Conservation (phyloP, 306 rosid species). For the Cucumis hystrix region DNA sequence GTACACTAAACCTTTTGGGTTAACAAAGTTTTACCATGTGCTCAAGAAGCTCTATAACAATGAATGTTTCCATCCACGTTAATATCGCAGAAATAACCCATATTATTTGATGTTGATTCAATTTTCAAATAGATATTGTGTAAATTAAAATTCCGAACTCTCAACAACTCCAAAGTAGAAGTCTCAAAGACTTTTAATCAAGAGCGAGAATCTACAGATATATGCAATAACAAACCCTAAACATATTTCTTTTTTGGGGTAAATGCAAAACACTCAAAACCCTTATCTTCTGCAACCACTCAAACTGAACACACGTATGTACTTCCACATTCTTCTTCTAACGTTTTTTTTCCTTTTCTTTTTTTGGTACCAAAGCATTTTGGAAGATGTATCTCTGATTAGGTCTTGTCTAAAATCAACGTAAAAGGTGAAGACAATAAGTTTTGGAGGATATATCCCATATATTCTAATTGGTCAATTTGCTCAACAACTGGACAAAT, state of each 20-base stretch:
- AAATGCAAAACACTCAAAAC: background rate
- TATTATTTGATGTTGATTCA: no score
- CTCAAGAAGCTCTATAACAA: no score
- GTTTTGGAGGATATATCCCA: background rate
- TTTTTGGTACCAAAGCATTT: background rate
- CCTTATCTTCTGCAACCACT: background rate
- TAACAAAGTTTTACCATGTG: no score
- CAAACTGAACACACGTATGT: background rate
- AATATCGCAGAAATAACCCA: no score
- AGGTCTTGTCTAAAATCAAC: background rate
- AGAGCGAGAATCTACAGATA: background rate
- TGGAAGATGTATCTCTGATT: background rate
- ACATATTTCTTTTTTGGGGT: background rate
- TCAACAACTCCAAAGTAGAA: no score
- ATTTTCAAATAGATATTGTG: no score
- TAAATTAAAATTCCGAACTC: no score
- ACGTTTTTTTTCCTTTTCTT: background rate
- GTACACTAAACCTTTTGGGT: no score
- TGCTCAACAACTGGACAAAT: background rate
- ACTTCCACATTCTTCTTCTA: background rate
- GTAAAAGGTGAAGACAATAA: background rate
- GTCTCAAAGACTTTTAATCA: background rate
- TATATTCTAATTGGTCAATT: background rate
- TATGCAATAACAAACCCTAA: background rate
- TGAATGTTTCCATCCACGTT: no score